phyloP scores from a whole-genome alignment of 352 stramenopile genomes.

The Blastocystis hominis region DNA sequence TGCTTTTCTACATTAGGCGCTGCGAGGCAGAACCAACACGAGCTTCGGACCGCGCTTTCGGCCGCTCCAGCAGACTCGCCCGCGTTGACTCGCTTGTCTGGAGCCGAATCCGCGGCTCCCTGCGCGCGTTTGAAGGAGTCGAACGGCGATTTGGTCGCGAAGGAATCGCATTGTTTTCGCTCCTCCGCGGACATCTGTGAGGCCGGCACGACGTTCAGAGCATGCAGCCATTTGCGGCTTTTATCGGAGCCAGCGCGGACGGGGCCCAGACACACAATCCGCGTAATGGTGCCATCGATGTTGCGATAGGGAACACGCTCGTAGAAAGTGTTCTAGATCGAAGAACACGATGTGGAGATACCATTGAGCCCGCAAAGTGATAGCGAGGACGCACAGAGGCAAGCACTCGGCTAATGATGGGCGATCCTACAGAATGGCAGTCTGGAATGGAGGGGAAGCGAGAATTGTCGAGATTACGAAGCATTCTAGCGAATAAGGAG shows the following conservation, averaged over 20 bases:
- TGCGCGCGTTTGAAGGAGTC: neutral
- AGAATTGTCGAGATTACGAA: neutral
- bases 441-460: conserved; percentile 25
- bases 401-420: conserved; percentile 9
- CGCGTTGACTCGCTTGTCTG: neutral
- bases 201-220: neutral
- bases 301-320: conserved; percentile 52
- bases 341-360: neutral
- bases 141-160: neutral
- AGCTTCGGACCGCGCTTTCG: neutral
- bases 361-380: conserved; percentile 42
- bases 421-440: neutral
- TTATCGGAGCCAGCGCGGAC: conserved; percentile 43
- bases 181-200: neutral
- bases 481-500: conserved; percentile 2
- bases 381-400: conserved; percentile 16
- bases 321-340: conserved; percentile 45
- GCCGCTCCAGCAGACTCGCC: neutral
- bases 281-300: neutral
- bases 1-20: conserved; percentile 56
- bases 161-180: neutral
- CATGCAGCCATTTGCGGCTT: conserved; percentile 55
- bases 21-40: conserved; percentile 58
- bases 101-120: too few species aligned
- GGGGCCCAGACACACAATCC: conserved; percentile 38